Base-by-base conservation (phyloP, 208 protist species). In the Leishmania martiniquensis region DNA sequence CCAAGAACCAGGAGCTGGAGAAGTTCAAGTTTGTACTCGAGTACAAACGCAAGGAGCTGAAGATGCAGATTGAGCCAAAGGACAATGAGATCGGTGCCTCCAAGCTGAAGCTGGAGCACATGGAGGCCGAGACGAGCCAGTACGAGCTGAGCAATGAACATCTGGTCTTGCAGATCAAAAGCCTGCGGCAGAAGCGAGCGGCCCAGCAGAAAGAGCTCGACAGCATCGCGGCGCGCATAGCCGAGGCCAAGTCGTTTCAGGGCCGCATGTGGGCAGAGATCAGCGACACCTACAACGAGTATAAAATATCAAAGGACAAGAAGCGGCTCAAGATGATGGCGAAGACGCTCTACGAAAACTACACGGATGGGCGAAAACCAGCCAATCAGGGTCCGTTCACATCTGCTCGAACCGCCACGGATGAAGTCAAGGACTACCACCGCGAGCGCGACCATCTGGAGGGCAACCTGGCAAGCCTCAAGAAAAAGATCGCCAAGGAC, bases 21-120 rank as follows among this genome's bases (percentile, higher is more conserved):
- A 99, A 99, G 89, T 99, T 99, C 90, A 99, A 98, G 85, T 99
- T 99, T 84, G 99, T 99, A 77, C 91, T 99, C 37, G 98, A 99
- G 86, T 99, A 99, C 92, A 99, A 99, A 89, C 99, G 99, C 69
- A 97, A 95, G 71, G 98, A 99, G 83, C 96, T 99, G 49, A 99
- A 99, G 89, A 97, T 93, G 66, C 98, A 99, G 91, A 99, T 99
- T 70, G 97, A 99, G 86, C 99, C 99, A 1, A 93, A 96, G 55
- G 98, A 99, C 77, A 88, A 96, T 47, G 96, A 99, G 83, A 99
- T 99, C 75, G 72, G 76, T 34, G 87, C 89, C 51, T 94, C 98
- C 55, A 98, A 98, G 83, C 87, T 94, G 78, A 98, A 99, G 84
- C 95, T 99, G 57, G 81, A 91, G 34, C 89, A 98, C 81, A 99